Evolutionary conservation across 2,329 filamentous ascomycete species (phyloP).

Genomic region (Talaromyces verruculosus): DNA sequence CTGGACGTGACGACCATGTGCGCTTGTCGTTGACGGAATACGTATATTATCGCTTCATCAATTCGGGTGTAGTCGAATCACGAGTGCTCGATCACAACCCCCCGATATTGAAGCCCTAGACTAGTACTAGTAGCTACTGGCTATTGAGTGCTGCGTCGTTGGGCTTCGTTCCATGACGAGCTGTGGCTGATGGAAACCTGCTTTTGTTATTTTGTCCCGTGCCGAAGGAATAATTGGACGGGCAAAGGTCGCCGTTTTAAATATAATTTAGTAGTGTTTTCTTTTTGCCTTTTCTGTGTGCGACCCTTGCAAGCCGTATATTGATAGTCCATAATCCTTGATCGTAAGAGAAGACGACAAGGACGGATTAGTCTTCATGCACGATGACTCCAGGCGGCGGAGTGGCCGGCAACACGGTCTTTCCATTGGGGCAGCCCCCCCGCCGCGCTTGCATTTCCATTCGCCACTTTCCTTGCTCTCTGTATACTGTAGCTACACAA

Average conservation of each 20-base stretch:
- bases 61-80: neutral
- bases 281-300: neutral
- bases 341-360: neutral
- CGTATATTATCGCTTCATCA: neutral
- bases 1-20: neutral
- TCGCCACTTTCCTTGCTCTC: neutral
- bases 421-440: neutral
- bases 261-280: neutral
- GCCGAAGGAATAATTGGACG: neutral
- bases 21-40: neutral
- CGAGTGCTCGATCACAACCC: neutral
- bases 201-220: neutral
- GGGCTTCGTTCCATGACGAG: neutral
- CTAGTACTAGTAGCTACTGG: neutral
- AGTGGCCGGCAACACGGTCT: neutral
- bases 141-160: neutral
- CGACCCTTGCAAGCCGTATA: neutral
- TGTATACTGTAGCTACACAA: neutral
- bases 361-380: neutral
- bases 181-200: neutral
- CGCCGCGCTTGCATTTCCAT: neutral
- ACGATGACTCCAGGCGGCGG: constrained; percentile 1
- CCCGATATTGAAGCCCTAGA: neutral
- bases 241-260: neutral
- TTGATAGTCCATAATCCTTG: neutral